Base-by-base conservation (phyloP, 164 flowering plant species). In the Sedum album region DNA sequence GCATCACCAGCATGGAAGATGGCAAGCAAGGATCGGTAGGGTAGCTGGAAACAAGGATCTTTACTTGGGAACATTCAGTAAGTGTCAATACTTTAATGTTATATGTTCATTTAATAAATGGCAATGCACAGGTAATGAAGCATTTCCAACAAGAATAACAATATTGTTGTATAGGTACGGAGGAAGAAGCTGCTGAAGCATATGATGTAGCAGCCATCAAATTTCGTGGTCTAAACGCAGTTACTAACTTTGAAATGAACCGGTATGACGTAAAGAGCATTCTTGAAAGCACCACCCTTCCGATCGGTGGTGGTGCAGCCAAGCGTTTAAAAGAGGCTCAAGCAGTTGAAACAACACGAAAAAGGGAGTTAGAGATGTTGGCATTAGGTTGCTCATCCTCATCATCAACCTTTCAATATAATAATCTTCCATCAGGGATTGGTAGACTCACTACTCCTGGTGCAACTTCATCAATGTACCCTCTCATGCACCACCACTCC, bases 1-100 rank as follows among this genome's bases (percentile, higher is more conserved):
- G 86, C 98, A 93, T 78, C 96, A 93, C 72, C 97, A 93, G 67
- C 97, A 91, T 71, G 98, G 98, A 36, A 77, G 97, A 75, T 93
- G 98, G 98, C 98, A 93, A 74, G 98, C 98, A 1, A 83, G 98
- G 78, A 93, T 93, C 46, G 98, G 98, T 1, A 79, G 98, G 71
- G 97, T 93, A 36, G 96, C 98, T 0, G 97, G 98, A 57, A 93
- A 93, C 87, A 89, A 91, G 77, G 98, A 93, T 74, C 91, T 91
- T 49, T 93, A 93, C 82, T 76, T 93, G 70, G 98, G 98, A 76
- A 91, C 98, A 68, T 93, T 89, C 79, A 84, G 98, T 91, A 79
- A 81, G 90, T 78, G 38, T 65, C 7, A n/a, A 17, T 20, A 26
- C 48, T 44, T 11, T 39, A 39, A 39, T 14, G 13, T 8, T 39